Base-by-base conservation (phyloP, 2,329 filamentous ascomycete species). In the Hypoxylon sp. region DNA sequence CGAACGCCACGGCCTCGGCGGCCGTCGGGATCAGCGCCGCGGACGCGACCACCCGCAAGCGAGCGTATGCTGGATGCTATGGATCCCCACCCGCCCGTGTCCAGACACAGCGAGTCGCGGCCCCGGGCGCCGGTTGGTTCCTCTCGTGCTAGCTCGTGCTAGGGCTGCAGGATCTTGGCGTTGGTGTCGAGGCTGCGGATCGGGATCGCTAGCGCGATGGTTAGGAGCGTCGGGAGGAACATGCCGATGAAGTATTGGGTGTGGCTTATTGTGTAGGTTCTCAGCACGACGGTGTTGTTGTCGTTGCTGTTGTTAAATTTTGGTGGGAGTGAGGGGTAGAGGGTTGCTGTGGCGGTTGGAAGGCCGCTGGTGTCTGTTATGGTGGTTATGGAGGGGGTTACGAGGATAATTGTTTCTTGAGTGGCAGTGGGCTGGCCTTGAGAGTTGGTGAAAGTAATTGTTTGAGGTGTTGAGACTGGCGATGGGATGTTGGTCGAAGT, bases 81-180 rank as follows among this genome's bases (percentile, higher is more conserved):
- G 2, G 64, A 63, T 3, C 50, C 34, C 43, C 61, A 53, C 0
- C 66, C 63, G 2, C 60, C 51, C 0, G 63, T 65, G 7, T 63
- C 47, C 5, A 69, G 54, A 19, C 55, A 65, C 2, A 71, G 50
- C 0, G 72, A 73, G 9, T 70, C 62, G 7, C 59, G 55, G 0
- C 71, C 71, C 0, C 51, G 19, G 2, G 64, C 65, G 1, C 72
- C 72, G 5, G 37, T 57, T 1, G 9, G 29, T 1, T 27, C 21
- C 7, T 58, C 54, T 23, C 62, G 60, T 4, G 67, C 63, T 7
- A 75, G 63, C 36, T 69, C 69, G 55, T 73, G 69, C 63, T 68
- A 74, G 0, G 72, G 71, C 55, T 74, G 71, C 29, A 65, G 57
- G 4, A 61, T 45, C 46, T 61, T 63, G 34, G 54, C 62, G 27